These are phyloP conservation scores for Microdochium nivale DNA, from an alignment of 2,329 filamentous ascomycete genomes.

Conservation along the genomic window DNA sequence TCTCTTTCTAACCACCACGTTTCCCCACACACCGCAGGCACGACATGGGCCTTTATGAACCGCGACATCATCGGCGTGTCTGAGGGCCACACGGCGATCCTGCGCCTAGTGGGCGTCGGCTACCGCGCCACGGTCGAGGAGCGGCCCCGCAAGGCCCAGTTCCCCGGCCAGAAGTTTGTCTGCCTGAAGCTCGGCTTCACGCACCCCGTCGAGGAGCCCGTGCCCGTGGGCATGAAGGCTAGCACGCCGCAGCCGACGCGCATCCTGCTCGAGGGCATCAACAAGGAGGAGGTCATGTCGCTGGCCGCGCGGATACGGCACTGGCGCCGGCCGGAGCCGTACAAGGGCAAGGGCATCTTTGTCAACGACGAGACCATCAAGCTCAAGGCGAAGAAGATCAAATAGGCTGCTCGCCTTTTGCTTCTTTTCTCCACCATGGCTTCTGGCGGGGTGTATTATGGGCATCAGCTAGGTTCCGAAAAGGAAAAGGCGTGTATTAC, in stretches of 20 bases:
- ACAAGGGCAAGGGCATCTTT: constrained; percentile 99
- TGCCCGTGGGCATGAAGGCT: constrained; percentile 76
- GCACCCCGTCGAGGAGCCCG: constrained; percentile 83
- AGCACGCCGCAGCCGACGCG: constrained; percentile 85
- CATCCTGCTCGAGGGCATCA: constrained; percentile 78
- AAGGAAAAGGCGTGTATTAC: constrained; percentile 17
- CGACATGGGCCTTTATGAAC: constrained; percentile 79
- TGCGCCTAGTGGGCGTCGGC: constrained; percentile 89
- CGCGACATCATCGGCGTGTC: constrained; percentile 91
- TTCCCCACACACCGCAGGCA: constrained; percentile 48
- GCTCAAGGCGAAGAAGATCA: constrained; percentile 96
- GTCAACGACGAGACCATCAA: constrained; percentile 96
- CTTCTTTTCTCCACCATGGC: background rate
- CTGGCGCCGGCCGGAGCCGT: constrained; percentile 91
- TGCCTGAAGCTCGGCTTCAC: constrained; percentile 94
- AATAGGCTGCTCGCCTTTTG: constrained; percentile 42
- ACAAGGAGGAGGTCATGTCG: constrained; percentile 80
- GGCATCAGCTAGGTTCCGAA: too few species aligned
- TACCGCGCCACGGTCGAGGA: constrained; percentile 85
- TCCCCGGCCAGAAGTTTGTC: constrained; percentile 78
- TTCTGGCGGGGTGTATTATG: too few species aligned
- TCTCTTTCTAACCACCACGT: background rate
- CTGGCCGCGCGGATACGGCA: constrained; percentile 82
- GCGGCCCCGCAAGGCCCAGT: constrained; percentile 64
- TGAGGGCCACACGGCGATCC: constrained; percentile 89